phyloP scores from a whole-genome alignment of 2,329 filamentous ascomycete species.

The Blumeriella jaapii region DNA sequence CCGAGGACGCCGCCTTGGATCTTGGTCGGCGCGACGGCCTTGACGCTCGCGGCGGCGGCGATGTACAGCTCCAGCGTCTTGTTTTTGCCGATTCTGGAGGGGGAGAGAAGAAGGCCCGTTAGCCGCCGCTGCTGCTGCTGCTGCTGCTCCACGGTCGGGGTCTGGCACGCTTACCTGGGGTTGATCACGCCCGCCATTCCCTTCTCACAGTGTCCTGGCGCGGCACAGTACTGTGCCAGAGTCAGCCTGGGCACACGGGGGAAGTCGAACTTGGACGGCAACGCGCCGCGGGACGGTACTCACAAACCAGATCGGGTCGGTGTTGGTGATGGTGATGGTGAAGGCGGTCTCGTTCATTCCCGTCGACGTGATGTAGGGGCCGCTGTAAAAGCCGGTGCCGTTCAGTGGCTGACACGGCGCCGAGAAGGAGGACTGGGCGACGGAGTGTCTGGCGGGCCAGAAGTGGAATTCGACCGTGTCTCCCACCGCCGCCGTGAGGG shows the following conservation, averaged over 20 bases:
- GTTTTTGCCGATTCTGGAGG: slow-evolving; percentile 7
- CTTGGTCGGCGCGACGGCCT: slow-evolving; percentile 3
- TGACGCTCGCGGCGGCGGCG: slow-evolving; percentile 9
- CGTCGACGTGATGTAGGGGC: slow-evolving; percentile 11
- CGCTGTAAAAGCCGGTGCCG: slow-evolving; percentile 20
- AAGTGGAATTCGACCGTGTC: slow-evolving; percentile 45
- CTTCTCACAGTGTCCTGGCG: slow-evolving; percentile 29
- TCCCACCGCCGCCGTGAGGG: slow-evolving; percentile 36
- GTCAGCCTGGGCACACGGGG: too few species aligned
- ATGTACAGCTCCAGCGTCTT: slow-evolving; percentile 13
- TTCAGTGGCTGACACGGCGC: slow-evolving; percentile 26
- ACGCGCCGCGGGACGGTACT: too few species aligned
- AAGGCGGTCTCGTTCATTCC: slow-evolving; percentile 28
- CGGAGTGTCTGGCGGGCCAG: slow-evolving; percentile 39
- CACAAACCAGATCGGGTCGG: slow-evolving; percentile 33
- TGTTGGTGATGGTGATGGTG: slow-evolving; percentile 30
- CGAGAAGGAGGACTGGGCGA: slow-evolving; percentile 30
- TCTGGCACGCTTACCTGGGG: slow-evolving; percentile 20
- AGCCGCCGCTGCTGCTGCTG: too few species aligned
- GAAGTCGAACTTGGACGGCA: too few species aligned
- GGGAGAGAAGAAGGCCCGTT: neutral
- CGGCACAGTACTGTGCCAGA: slow-evolving; percentile 35
- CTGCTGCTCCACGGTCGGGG: too few species aligned
- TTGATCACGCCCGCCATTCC: slow-evolving; percentile 37
- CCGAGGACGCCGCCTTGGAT: slow-evolving; percentile 17